Evolutionary conservation across 257 asterid species (phyloP).

Genomic region (Solanum sejunctum): DNA sequence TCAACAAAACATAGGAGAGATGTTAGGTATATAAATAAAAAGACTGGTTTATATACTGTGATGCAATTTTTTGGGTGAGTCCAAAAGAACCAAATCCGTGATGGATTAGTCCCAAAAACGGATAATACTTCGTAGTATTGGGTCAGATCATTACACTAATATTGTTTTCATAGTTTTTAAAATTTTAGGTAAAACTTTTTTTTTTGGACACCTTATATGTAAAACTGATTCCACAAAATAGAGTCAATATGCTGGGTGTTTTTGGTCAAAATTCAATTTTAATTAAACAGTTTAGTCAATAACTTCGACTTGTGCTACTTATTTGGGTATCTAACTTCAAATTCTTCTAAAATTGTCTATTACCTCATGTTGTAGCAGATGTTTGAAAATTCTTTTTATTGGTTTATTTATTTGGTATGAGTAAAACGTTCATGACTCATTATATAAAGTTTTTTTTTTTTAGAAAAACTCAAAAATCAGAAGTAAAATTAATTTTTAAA

Average conservation of each 20-base stretch:
- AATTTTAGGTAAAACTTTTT: no score
- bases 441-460: neutral
- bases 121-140: no score
- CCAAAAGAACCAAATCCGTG: no score
- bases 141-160: no score
- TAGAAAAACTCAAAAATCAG: no score
- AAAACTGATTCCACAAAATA: neutral
- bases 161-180: no score
- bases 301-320: neutral
- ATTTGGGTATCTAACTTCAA: neutral
- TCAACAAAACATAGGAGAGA: no score
- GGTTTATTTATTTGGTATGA: neutral
- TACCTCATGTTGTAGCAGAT: neutral
- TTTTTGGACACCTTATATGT: neutral
- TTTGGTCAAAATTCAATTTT: neutral
- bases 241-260: neutral
- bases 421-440: neutral
- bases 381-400: neutral
- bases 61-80: accelerated
- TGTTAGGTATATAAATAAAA: no score
- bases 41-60: no score
- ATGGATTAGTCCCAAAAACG: no score
- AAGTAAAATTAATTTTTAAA: no score
- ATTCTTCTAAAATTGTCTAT: neutral
- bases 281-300: neutral